Evolutionary conservation across 129 eudicot genomes (phyloP).

Genomic region (Dittrichia graveolens): DNA sequence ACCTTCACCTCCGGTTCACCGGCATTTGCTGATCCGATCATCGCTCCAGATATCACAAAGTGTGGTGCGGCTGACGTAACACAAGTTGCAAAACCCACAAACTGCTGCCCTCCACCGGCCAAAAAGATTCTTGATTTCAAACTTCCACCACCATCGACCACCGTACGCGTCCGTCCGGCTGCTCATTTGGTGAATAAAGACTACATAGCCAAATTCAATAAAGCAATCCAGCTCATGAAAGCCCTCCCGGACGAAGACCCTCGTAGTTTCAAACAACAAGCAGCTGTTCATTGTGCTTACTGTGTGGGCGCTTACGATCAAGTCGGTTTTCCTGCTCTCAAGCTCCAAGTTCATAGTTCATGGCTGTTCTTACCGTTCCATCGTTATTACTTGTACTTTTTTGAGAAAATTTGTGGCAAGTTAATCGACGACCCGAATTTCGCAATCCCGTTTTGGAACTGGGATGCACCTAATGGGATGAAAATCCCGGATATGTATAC

Average conservation of each 20-base stretch:
- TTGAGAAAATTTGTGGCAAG: constrained; percentile 56
- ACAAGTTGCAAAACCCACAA: constrained; percentile 36
- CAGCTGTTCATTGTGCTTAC: constrained; percentile 70
- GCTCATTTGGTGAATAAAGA: constrained; percentile 49
- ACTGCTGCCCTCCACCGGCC: constrained; percentile 65
- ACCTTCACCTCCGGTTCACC: constrained; percentile 33
- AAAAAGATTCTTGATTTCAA: constrained; percentile 38
- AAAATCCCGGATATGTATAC: constrained; percentile 46
- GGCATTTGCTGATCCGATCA: constrained; percentile 58
- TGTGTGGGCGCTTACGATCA: constrained; percentile 61
- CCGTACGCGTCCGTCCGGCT: constrained; percentile 50
- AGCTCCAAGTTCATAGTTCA: constrained; percentile 59
- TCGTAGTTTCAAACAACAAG: constrained; percentile 60
- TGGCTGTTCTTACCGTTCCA: constrained; percentile 81
- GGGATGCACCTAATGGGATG: constrained; percentile 62
- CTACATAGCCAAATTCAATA: constrained; percentile 46
- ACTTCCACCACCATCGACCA: constrained; percentile 30
- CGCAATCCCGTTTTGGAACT: constrained; percentile 60
- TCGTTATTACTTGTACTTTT: constrained; percentile 57
- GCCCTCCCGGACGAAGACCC: constrained; percentile 63
- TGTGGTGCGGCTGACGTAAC: constrained; percentile 67
- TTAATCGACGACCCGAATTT: constrained; percentile 52
- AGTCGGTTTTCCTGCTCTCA: constrained; percentile 51
- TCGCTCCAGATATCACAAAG: constrained; percentile 54
- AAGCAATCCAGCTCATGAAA: constrained; percentile 62